Evolutionary conservation across 2,329 filamentous ascomycete genomes (phyloP).

Genomic region (Fusarium zealandicum): DNA sequence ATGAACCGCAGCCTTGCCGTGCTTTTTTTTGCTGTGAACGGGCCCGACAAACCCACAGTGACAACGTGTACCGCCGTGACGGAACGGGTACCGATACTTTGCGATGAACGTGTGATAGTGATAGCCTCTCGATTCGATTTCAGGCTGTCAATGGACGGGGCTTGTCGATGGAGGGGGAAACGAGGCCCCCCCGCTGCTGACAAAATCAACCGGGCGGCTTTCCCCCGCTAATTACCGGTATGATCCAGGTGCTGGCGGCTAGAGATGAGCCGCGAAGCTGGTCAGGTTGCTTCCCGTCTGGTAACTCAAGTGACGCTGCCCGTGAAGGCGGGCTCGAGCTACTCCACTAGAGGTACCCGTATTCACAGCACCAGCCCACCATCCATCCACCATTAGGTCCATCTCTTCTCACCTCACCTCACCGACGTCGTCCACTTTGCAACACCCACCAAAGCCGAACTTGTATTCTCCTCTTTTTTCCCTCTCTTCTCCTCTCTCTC

Average conservation of each 20-base stretch:
- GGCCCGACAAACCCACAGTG: slow-evolving; percentile 3
- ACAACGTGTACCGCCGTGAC: slow-evolving; percentile 17
- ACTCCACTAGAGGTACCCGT: slow-evolving; percentile 28
- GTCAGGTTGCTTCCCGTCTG: slow-evolving; percentile 19
- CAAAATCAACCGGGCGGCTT: slow-evolving; percentile 18
- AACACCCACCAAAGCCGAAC: slow-evolving; percentile 32
- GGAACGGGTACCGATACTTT: slow-evolving; percentile 25
- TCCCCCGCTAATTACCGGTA: neutral
- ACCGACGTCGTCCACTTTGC: slow-evolving; percentile 40
- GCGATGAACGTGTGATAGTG: slow-evolving; percentile 8
- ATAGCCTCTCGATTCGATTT: neutral
- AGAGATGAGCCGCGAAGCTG: neutral
- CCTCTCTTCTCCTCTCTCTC: slow-evolving; percentile 22
- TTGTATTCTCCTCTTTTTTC: slow-evolving; percentile 34
- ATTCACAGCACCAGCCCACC: slow-evolving; percentile 32
- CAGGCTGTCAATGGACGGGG: neutral
- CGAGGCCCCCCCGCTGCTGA: slow-evolving; percentile 34
- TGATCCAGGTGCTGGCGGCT: neutral
- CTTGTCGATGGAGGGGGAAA: too few relatives aligned
- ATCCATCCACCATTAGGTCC: neutral
- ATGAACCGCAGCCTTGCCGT: slow-evolving; percentile 6
- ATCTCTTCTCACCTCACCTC: slow-evolving; percentile 38
- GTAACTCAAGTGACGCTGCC: slow-evolving; percentile 7
- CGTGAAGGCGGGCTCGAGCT: neutral
- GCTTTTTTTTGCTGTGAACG: slow-evolving; percentile 9